phyloP scores from a whole-genome alignment of 108 stramenopile genomes.

The Cyclotella choctawhatcheeana region DNA sequence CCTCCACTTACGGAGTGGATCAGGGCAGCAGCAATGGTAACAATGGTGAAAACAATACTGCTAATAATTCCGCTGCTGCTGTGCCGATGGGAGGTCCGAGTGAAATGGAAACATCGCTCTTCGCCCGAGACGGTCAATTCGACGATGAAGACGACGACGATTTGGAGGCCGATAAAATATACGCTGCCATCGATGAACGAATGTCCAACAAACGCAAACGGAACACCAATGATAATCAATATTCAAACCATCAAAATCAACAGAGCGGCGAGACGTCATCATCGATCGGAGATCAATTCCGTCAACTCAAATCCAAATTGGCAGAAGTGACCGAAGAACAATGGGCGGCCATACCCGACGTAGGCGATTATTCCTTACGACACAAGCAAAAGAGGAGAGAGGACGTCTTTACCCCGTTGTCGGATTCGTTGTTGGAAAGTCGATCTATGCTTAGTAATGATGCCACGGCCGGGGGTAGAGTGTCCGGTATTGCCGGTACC shows the following conservation, averaged over 20 bases:
- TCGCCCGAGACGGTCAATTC: slow-evolving; percentile 65
- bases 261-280: slow-evolving; percentile 36
- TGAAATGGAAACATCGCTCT: slow-evolving; percentile 41
- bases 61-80: not conserved
- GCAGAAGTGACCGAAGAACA: slow-evolving; percentile 87
- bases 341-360: slow-evolving; percentile 97
- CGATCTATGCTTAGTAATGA: slow-evolving; percentile 51
- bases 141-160: slow-evolving; percentile 93
- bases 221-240: slow-evolving; percentile 12
- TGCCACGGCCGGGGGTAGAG: slow-evolving; percentile 53
- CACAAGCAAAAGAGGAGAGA: slow-evolving; percentile 86
- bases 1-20: slow-evolving; percentile 44
- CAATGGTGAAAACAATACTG: not conserved
- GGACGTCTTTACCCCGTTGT: slow-evolving; percentile 92
- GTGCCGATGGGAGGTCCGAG: slow-evolving; percentile 21
- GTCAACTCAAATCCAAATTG: slow-evolving; percentile 93
- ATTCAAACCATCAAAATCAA: no score
- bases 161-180: slow-evolving; percentile 89
- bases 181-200: slow-evolving; percentile 95
- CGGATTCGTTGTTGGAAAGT: slow-evolving; percentile 85
- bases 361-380: slow-evolving; percentile 90
- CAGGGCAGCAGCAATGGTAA: slow-evolving; percentile 1
- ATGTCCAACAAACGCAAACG: slow-evolving; percentile 78
- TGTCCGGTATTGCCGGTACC: slow-evolving; percentile 41
- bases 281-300: slow-evolving; percentile 94